Conservation (phyloP, 2,329 filamentous ascomycete species). For the Pochonia chlamydosporia region DNA sequence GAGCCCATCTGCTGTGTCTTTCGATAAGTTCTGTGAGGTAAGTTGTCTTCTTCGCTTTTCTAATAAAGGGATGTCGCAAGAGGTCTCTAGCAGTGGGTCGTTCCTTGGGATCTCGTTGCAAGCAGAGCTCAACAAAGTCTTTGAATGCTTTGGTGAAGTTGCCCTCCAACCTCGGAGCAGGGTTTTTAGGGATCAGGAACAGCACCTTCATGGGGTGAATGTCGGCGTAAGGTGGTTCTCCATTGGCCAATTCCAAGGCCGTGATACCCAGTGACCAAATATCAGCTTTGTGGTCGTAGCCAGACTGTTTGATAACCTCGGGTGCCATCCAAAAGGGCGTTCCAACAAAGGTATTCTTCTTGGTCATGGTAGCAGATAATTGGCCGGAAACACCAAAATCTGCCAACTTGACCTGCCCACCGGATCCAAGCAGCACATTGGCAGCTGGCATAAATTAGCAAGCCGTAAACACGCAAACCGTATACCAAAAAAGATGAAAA, state of each 20-base stretch:
- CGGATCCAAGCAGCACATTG: slow-evolving; percentile 83
- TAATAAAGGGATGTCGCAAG: slow-evolving; percentile 83
- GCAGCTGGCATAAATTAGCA: slow-evolving; percentile 54
- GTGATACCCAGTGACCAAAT: slow-evolving; percentile 98
- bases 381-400: slow-evolving; percentile 97
- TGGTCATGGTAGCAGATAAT: slow-evolving; percentile 95
- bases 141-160: slow-evolving; percentile 80
- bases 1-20: slow-evolving; percentile 79
- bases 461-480: neutral
- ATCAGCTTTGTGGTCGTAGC: slow-evolving; percentile 95
- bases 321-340: slow-evolving; percentile 99
- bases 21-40: slow-evolving; percentile 96
- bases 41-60: slow-evolving; percentile 89
- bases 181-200: slow-evolving; percentile 93
- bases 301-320: slow-evolving; percentile 96
- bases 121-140: slow-evolving; percentile 76
- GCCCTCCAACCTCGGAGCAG: slow-evolving; percentile 73
- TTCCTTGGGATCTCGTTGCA: slow-evolving; percentile 85
- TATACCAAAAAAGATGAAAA: too few species aligned
- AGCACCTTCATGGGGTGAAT: slow-evolving; percentile 98
- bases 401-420: slow-evolving; percentile 92
- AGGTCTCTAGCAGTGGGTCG: slow-evolving; percentile 82
- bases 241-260: slow-evolving; percentile 82
- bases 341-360: slow-evolving; percentile 98
- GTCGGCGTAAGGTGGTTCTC: slow-evolving; percentile 90